Percentiles rank a stretch among this genome's conserved stretches.
Conservation (phyloP, 1,284 basidiomycete species). For the Schizophyllum commune region DNA sequence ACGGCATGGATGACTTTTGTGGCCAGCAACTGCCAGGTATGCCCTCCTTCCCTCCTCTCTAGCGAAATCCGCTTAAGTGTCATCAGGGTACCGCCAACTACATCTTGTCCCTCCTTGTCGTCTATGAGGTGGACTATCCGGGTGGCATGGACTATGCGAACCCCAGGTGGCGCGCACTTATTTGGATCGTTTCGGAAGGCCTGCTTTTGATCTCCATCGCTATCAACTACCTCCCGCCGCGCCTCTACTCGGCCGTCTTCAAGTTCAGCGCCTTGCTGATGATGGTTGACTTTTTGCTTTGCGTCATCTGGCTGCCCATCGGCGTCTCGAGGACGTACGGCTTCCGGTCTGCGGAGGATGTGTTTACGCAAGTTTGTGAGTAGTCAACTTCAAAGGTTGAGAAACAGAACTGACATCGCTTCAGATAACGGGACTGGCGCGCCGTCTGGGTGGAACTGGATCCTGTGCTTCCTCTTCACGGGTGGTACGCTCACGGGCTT, state of each 20-base stretch:
- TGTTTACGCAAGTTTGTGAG: conserved; percentile 76
- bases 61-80: too few relatives aligned
- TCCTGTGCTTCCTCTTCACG: conserved; percentile 65
- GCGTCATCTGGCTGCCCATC: conserved; percentile 83
- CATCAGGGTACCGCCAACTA: conserved; percentile 75
- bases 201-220: conserved; percentile 61
- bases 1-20: conserved; percentile 89
- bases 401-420: background rate
- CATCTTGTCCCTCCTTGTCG: conserved; percentile 70
- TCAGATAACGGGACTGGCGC: conserved; percentile 83
- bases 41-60: background rate
- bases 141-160: conserved; percentile 65
- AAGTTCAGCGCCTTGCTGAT: conserved; percentile 64
- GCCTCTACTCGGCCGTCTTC: conserved; percentile 66
- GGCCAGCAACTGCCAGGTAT: conserved; percentile 75
- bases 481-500: conserved; percentile 81
- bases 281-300: conserved; percentile 78
- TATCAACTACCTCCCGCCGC: conserved; percentile 78
- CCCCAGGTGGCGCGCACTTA: conserved; percentile 74
- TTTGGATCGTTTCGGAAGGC: conserved; percentile 74
- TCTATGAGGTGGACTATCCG: conserved; percentile 74
- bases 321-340: conserved; percentile 79
- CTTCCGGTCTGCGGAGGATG: conserved; percentile 70
- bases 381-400: conserved; percentile 10
- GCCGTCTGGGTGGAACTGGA: conserved; percentile 80